phyloP scores from a whole-genome alignment of 2,329 filamentous ascomycete species.

The Ceratocystiopsis minuta region DNA sequence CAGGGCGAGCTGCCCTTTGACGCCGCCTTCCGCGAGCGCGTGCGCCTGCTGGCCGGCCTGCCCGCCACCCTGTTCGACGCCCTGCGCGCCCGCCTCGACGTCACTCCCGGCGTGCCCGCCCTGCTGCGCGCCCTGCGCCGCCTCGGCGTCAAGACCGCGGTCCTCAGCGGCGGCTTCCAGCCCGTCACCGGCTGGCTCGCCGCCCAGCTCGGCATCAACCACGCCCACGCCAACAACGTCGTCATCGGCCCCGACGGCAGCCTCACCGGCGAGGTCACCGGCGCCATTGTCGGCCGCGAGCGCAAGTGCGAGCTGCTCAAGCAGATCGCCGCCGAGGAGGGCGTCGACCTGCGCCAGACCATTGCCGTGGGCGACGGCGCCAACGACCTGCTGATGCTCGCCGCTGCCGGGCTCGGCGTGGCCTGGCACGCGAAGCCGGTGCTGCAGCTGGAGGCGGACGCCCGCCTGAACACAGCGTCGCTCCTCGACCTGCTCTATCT shows the following conservation, averaged over 20 bases:
- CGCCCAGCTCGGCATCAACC: constrained; percentile 62
- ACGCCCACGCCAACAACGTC: constrained; percentile 77
- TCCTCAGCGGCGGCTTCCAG: constrained; percentile 81
- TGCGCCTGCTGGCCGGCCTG: constrained; percentile 64
- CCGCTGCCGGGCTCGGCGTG: constrained; percentile 55
- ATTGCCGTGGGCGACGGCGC: constrained; percentile 67
- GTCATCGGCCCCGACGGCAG: constrained; percentile 38
- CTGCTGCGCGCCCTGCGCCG: constrained; percentile 57
- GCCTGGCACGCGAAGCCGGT: constrained; percentile 73
- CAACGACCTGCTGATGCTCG: constrained; percentile 70
- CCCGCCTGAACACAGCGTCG: constrained; percentile 51
- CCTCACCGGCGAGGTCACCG: constrained; percentile 55
- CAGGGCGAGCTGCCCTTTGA: constrained; percentile 89
- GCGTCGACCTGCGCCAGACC: constrained; percentile 45
- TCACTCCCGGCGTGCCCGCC: constrained; percentile 64
- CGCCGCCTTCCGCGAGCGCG: constrained; percentile 61
- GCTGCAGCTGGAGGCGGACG: constrained; percentile 61
- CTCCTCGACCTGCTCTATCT: constrained; percentile 57
- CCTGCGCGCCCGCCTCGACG: constrained; percentile 55
- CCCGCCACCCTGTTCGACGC: constrained; percentile 62
- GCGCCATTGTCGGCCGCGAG: constrained; percentile 57
- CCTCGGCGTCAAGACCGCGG: constrained; percentile 72
- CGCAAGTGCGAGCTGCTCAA: constrained; percentile 55
- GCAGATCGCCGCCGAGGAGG: constrained; percentile 51
- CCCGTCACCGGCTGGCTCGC: constrained; percentile 80